Base-by-base conservation (phyloP, 2,329 filamentous ascomycete species). In the Ophiocordyceps camponoti-rufipedis region DNA sequence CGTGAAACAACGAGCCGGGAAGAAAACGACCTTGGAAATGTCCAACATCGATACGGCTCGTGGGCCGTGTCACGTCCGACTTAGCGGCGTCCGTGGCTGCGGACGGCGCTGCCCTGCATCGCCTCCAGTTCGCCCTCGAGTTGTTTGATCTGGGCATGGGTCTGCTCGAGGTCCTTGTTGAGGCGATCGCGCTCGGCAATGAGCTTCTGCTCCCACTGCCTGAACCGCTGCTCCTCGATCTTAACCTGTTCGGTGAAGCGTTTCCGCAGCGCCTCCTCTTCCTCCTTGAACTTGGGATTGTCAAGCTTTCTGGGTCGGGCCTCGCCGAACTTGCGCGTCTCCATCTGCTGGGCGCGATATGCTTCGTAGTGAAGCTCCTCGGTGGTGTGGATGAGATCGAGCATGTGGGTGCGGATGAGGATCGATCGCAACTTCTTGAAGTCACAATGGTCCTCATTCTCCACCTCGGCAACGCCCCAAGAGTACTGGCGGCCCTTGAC, bases 201-300 rank as follows among this genome's bases (percentile, higher is more conserved):
- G 65, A 98, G 85, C 78, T 96, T 96, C 79, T 98, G 91, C 72
- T 98, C 91, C 91, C 91, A 98, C 70, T 94, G 84, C 67, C 93
- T 80, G 81, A 98, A 98, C 54, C 91, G 81, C 72, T 94, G 87
- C 71, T 98, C 91, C 74, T 98, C 93, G 60, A 98, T 85, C 85
- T 98, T 98, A 73, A 98, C 91, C 68, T 98, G 91, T 72, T 98
- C 91, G 56, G 91, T 98, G 71, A 98, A 98, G 56, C 93, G 80
- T 80, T 98, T 98, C 69, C 91, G 82, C 53, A 98, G 80, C 50
- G 85, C 85, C 75, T 98, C 91, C 64, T 98, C 91, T 69, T 98
- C 91, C 66, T 98, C 91, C 79, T 98, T 98, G 78, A 96, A 98
- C 75, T 98, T 98, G 70, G 91, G 91, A 75, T 98, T 98, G 72